These are phyloP conservation scores for Corchorus capsularis DNA, from an alignment of 345 rosid genomes.

Conservation along the genomic window DNA sequence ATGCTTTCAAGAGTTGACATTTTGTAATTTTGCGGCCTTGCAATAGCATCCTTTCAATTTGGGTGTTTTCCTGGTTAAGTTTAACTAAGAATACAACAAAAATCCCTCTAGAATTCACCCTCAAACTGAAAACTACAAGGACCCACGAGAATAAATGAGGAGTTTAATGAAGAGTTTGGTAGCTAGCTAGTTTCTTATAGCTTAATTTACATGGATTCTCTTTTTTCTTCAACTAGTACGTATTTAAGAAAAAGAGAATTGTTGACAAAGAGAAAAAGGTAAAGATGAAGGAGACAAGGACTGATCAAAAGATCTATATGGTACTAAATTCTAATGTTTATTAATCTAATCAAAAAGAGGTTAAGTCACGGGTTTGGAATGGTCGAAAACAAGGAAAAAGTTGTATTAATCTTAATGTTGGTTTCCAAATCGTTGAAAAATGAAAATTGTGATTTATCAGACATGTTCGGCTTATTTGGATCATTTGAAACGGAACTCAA, in stretches of 20 bases:
- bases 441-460: too few relatives aligned
- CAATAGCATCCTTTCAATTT: neutral
- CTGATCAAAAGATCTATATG: too few relatives aligned
- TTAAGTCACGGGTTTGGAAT: too few relatives aligned
- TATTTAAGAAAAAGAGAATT: neutral
- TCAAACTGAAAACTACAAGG: neutral
- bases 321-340: too few relatives aligned
- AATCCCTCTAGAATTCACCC: slow-evolving; percentile 17
- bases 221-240: too few relatives aligned
- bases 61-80: neutral
- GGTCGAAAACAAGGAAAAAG: too few relatives aligned
- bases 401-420: too few relatives aligned
- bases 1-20: slow-evolving; percentile 26
- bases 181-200: neutral
- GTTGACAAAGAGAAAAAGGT: neutral
- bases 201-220: neutral
- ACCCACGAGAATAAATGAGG: neutral
- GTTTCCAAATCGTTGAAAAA: too few relatives aligned
- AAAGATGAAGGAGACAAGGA: too few relatives aligned
- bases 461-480: too few relatives aligned
- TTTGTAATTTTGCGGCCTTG: slow-evolving; percentile 16
- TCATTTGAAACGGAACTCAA: too few relatives aligned
- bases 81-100: neutral
- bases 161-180: neutral
- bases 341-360: too few relatives aligned